These are phyloP conservation scores for Colletotrichum sp. DNA, from an alignment of 2,329 filamentous ascomycete genomes.

Conservation along the genomic window DNA sequence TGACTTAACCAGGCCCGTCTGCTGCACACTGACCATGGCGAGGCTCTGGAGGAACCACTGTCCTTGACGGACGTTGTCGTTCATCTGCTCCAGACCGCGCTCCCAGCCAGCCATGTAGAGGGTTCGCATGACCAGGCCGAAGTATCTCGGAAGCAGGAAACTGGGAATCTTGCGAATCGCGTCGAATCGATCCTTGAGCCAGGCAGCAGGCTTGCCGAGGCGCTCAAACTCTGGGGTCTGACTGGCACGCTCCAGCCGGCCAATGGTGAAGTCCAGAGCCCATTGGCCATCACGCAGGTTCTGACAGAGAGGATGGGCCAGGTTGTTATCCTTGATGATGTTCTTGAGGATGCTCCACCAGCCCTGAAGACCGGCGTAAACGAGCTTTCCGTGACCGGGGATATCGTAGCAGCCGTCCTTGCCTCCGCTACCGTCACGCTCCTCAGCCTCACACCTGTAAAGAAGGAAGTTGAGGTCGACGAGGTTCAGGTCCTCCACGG, in stretches of 20 bases:
- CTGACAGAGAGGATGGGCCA: constrained; percentile 92
- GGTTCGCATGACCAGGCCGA: constrained; percentile 85
- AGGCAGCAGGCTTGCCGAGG: constrained; percentile 71
- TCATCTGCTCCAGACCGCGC: constrained; percentile 79
- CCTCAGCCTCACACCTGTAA: constrained; percentile 91
- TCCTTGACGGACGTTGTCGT: constrained; percentile 75
- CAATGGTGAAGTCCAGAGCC: constrained; percentile 87
- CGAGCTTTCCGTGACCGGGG: constrained; percentile 81
- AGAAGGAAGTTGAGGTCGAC: constrained; percentile 90
- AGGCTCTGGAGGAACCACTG: constrained; percentile 90
- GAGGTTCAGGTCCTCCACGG: constrained; percentile 77
- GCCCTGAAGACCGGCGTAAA: constrained; percentile 96
- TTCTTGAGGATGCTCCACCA: constrained; percentile 94
- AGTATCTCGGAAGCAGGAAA: constrained; percentile 92
- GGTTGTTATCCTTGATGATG: constrained; percentile 86
- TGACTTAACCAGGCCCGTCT: constrained; percentile 87
- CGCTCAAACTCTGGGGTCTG: constrained; percentile 65
- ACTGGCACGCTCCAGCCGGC: constrained; percentile 76
- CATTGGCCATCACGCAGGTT: constrained; percentile 91
- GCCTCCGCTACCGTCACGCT: constrained; percentile 77
- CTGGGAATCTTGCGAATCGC: constrained; percentile 84
- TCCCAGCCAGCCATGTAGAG: constrained; percentile 86
- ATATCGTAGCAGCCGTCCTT: constrained; percentile 89
- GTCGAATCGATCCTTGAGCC: constrained; percentile 86
- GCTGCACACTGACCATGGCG: constrained; percentile 89